phyloP scores from a whole-genome alignment of 495 filamentous ascomycete genomes.

The Trichoderma parareesei region DNA sequence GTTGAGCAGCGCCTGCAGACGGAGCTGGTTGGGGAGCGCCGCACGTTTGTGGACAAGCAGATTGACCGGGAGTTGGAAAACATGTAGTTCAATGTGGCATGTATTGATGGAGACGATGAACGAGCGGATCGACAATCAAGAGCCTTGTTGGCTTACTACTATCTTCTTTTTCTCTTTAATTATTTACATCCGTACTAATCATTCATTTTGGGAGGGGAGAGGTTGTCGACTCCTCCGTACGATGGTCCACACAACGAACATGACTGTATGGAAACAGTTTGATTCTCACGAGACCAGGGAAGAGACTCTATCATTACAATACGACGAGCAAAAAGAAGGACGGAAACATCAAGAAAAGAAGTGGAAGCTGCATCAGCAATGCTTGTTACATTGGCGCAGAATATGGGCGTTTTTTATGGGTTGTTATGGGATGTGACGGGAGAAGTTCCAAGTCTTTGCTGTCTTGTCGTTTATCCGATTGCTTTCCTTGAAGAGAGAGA shows the following conservation, averaged over 20 bases:
- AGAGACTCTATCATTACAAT: neutral
- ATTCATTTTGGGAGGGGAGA: neutral
- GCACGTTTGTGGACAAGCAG: conserved; percentile 75
- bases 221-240: neutral
- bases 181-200: conserved; percentile 2
- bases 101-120: neutral
- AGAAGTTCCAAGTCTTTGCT: neutral
- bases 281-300: neutral
- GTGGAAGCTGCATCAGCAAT: neutral
- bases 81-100: conserved; percentile 52
- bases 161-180: neutral
- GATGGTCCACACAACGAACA: neutral
- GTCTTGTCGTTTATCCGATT: too few relatives aligned
- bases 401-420: neutral
- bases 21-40: conserved; percentile 71
- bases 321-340: neutral
- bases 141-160: neutral
- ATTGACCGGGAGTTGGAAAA: conserved; percentile 92
- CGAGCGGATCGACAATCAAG: neutral
- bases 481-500: neutral
- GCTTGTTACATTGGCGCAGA: neutral
- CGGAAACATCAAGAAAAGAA: neutral
- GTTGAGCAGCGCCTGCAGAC: conserved; percentile 90
- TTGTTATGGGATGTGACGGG: neutral
- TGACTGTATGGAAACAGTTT: neutral